Evolutionary conservation across 495 filamentous ascomycete species (phyloP), one percentile per base, ranked within the genome.

Genomic region (Aspergillus heteromorphus): DNA sequence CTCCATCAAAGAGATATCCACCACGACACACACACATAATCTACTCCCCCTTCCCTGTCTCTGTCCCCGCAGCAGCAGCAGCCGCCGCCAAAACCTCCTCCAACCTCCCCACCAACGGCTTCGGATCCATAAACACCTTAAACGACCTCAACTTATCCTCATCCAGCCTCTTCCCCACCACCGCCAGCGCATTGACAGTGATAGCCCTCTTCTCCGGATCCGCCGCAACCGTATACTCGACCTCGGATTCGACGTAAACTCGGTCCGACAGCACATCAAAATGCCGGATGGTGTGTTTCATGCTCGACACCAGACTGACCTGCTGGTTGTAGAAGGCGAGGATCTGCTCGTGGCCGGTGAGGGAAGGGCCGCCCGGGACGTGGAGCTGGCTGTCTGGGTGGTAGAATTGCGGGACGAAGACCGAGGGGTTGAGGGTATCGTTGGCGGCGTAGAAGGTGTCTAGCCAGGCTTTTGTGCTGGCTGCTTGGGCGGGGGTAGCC

Each of bases 211-310:
- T 34, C 7, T 34, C 30, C 30, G 30, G 30, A 9, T 34, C 30
- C 9, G 30, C 2, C 14, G 9, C 14, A 13, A 34, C 9, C 9
- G 14, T 13, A 13, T 34, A 34, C 30, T 34, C 2, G 30, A 34
- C 14, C 9, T 13, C 14, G 9, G 30, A 8, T 13, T 34, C 30
- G 2, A 10, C 9, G 30, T 34, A 34, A 34, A 34, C 14, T 2
- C 30, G 30, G 14, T 34, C 30, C 9, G 30, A 13, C 2, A 34
- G 30, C 9, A 34, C 30, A 9, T 34, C 30, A 34, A 34, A 10
- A 57, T 47, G 43, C 17, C 43, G 19, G 43, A 47, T 29, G 20
- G 43, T 47, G 9, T 47, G 43, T 27, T 47, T 47, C 43, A 47
- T 47, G 20, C 21, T 25, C 7, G 17, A 18, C 19, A 47, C 8